Percentiles rank a stretch among this genome's conserved stretches.
Conservation (phyloP, 306 rosid genomes). For the Prinsepia uniflora region DNA sequence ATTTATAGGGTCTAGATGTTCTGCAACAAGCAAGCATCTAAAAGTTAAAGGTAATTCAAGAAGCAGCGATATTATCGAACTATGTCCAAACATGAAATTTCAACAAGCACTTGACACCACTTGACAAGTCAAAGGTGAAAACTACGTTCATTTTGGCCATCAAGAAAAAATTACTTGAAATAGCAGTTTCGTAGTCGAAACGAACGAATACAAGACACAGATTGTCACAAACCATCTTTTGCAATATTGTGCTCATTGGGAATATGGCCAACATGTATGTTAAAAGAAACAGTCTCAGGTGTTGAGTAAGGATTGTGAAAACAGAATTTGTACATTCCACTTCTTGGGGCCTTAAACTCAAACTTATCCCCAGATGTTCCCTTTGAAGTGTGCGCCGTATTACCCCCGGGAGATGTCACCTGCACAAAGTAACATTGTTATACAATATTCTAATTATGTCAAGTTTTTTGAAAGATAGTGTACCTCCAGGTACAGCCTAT, state of each 20-base stretch:
- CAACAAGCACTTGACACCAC: not conserved
- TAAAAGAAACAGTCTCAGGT: conserved; percentile 96
- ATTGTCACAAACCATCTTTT: conserved; percentile 69
- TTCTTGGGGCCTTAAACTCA: conserved; percentile 74
- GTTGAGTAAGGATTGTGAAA: conserved; percentile 92
- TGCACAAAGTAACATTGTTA: conserved; percentile 31
- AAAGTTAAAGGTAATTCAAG: conserved; percentile 1
- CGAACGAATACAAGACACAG: conserved; percentile 10
- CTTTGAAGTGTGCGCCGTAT: conserved; percentile 55
- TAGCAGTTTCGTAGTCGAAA: not conserved
- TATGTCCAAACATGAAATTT: not conserved
- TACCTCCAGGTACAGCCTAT: not conserved
- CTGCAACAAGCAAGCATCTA: conserved; percentile 42
- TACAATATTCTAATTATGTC: not conserved
- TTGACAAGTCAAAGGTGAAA: not conserved
- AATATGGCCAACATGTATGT: conserved; percentile 95
- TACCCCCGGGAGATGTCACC: conserved; percentile 87
- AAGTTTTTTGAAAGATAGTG: conserved; percentile 20
- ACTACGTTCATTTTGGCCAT: not conserved
- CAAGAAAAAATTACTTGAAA: conserved; percentile 6
- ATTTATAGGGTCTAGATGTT: conserved; percentile 97
- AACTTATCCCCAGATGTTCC: conserved; percentile 95
- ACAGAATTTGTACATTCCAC: conserved; percentile 94
- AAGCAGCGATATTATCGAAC: not conserved
- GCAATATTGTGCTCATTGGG: conserved; percentile 91